Conservation (phyloP, 768 basidiomycete species). For the Asterophora parasitica region DNA sequence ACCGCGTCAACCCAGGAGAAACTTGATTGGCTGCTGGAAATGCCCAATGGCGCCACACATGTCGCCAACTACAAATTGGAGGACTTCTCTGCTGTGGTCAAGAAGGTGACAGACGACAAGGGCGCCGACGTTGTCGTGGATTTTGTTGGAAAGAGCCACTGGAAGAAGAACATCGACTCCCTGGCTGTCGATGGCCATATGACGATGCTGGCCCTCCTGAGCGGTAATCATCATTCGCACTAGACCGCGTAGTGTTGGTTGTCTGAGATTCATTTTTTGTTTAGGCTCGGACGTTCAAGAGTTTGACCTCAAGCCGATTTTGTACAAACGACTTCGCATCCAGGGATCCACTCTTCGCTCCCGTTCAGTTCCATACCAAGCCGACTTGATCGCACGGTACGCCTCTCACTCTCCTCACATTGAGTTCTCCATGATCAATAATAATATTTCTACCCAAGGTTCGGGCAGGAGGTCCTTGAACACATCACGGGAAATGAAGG, state of each 20-base stretch:
- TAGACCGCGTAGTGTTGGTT: no score
- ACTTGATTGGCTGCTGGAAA: conserved; percentile 64
- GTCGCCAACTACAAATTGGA: conserved; percentile 81
- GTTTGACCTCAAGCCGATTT: conserved; percentile 58
- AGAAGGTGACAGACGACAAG: conserved; percentile 57
- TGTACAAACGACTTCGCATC: conserved; percentile 82
- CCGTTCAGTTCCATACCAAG: conserved; percentile 71
- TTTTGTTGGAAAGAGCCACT: conserved; percentile 74
- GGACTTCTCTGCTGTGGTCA: conserved; percentile 72
- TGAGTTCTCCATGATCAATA: not conserved
- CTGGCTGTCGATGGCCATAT: conserved; percentile 72
- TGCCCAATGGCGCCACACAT: conserved; percentile 69
- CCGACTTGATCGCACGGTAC: conserved; percentile 58
- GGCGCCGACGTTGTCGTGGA: conserved; percentile 86
- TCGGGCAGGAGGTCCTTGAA: conserved; percentile 48
- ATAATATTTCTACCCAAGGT: conserved; percentile 29
- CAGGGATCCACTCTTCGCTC: conserved; percentile 86
- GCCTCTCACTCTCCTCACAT: conserved; percentile 8
- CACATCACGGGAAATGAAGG: conserved; percentile 57
- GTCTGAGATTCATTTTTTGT: no score
- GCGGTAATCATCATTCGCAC: conserved; percentile 39
- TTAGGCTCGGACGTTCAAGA: conserved; percentile 45
- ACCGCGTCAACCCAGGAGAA: conserved; percentile 87
- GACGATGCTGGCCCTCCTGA: conserved; percentile 60
- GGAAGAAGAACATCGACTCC: conserved; percentile 65